Evolutionary conservation across 2,329 filamentous ascomycete genomes (phyloP).

Genomic region (Trichoderma harzianum): DNA sequence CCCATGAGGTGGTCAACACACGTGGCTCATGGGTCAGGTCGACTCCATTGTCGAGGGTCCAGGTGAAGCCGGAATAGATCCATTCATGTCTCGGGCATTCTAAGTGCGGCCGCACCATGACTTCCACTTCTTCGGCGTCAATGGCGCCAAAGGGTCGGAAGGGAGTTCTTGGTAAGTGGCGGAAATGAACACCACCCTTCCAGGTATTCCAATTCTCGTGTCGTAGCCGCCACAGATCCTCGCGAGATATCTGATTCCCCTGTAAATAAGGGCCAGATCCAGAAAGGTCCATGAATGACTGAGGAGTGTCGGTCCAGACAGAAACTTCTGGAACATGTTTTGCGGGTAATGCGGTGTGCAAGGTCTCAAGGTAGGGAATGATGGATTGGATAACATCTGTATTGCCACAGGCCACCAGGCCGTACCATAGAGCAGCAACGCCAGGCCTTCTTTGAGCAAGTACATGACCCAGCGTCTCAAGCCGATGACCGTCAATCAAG

Average conservation of each 20-base stretch:
- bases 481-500: neutral
- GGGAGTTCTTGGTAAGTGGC: neutral
- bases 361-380: constrained; percentile 10
- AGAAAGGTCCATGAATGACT: constrained; percentile 14
- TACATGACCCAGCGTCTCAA: constrained; percentile 10
- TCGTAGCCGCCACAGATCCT: constrained; percentile 15
- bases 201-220: constrained; percentile 2
- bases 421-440: constrained; percentile 11
- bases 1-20: neutral
- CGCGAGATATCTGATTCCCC: neutral
- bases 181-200: neutral
- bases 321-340: constrained; percentile 8
- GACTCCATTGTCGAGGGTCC: neutral
- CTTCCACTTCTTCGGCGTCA: neutral
- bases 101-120: neutral
- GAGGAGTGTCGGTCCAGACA: constrained; percentile 5
- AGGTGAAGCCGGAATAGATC: neutral
- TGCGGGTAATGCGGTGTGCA: neutral
- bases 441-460: constrained; percentile 1
- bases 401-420: constrained; percentile 5
- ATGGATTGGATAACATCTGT: constrained; percentile 7
- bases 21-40: neutral
- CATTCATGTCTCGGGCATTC: constrained; percentile 1
- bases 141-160: constrained; percentile 7
- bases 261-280: constrained; percentile 11